phyloP scores from a whole-genome alignment of 768 basidiomycete genomes.

The Antrodiella citrinella region DNA sequence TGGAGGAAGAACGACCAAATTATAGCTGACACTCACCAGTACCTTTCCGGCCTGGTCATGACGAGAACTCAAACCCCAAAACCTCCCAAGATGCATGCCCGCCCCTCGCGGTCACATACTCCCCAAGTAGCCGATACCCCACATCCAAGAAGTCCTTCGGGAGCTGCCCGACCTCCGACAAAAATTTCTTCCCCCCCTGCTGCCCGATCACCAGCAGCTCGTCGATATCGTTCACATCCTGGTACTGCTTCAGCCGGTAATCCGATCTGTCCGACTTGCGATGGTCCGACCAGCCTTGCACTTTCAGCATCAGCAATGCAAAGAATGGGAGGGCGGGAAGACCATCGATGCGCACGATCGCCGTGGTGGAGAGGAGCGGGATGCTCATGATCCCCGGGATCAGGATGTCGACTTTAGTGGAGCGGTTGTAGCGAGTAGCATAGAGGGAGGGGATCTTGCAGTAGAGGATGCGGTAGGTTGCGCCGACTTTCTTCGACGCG shows the following conservation, averaged over 20 bases:
- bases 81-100: not conserved
- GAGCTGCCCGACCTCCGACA: not conserved
- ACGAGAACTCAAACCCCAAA: not conserved
- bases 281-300: conserved; percentile 27
- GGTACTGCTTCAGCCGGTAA: conserved; percentile 29
- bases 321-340: conserved; percentile 24
- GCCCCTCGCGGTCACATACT: not conserved
- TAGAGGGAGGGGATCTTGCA: not conserved
- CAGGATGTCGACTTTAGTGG: conserved; percentile 28
- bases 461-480: not conserved
- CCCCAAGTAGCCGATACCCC: not conserved
- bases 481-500: conserved; percentile 7
- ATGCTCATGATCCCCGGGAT: conserved; percentile 21
- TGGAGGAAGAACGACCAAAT: too few relatives aligned
- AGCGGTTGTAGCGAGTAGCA: not conserved
- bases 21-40: too few relatives aligned
- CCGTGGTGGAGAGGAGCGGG: conserved; percentile 15
- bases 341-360: conserved; percentile 8
- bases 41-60: too few relatives aligned
- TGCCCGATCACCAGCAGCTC: conserved; percentile 30
- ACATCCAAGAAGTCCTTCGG: not conserved
- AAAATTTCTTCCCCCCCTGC: not conserved
- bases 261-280: conserved; percentile 22
- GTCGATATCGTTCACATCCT: conserved; percentile 34
- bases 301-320: conserved; percentile 24